Base-by-base conservation (phyloP, 306 rosid genomes). In the Neltuma alba region DNA sequence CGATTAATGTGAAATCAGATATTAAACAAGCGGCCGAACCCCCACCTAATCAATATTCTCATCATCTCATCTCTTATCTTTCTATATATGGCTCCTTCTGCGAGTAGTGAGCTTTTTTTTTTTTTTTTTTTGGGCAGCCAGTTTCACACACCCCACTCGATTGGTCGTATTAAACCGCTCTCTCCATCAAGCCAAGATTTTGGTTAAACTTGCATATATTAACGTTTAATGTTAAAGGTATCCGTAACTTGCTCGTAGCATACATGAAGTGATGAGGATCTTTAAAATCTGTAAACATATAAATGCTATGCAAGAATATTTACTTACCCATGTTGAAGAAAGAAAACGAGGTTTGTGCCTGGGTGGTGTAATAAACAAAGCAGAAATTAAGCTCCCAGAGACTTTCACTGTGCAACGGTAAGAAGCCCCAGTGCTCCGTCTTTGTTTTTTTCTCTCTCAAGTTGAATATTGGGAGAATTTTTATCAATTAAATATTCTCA, bases 1-100 rank as follows among this genome's bases (percentile, higher is more conserved):
- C 69, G 64, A 27, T 73, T 77, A 86, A 79, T 79, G 88, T 82
- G 85, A 68, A 47, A 78, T 71, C 74, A 71, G 67, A 79, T 78
- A 64, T 20, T 62, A 13, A 25, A 78, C 78, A 40, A 74, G 45
- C 27, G 16, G 64, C 60, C 1, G 3, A 10, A 64, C 0, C 2
- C 2, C 28, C 30, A 74, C 77, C 77, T 58, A 47, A 45, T 79
- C 55, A 74, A 40, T 70, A 79, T 42, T 38, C 70, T 75, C 74
- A 42, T 64, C 42, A 64, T 76, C 76, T 82, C 20, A 45, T 70
- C 36, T 38, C 23, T 75, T 40, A 68, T 44, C 54, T 40, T 73
- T 77, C 74, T 42, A 42, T 36, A 23, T 83, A 18, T 70, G 1
- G 16, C 6, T 60, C 28, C 66, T 4, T 58, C 7, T n/a, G n/a